A percentile compares a stretch with the other conserved stretches of the same genome.
Conservation (phyloP, 352 stramenopile genomes). For the Thraustochytrium striatum region DNA sequence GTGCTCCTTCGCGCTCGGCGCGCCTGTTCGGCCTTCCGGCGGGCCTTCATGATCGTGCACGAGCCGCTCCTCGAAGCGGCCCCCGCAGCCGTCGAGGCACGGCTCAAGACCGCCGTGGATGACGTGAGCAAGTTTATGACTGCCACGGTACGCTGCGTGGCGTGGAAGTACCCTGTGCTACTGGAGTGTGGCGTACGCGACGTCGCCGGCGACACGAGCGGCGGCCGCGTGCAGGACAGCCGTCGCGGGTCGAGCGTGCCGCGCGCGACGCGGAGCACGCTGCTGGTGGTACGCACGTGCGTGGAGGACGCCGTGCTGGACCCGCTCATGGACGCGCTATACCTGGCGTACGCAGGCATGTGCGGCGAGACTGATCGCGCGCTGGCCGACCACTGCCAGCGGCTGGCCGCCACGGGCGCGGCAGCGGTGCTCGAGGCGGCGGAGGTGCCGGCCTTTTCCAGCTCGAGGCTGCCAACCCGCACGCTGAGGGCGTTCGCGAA, state of each 20-base stretch:
- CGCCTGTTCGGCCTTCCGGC: not conserved
- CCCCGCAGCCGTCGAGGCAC: not conserved
- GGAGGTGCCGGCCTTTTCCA: constrained; percentile 22
- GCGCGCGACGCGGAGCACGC: not conserved
- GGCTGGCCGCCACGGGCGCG: not conserved
- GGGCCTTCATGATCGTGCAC: constrained; percentile 21
- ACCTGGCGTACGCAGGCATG: constrained; percentile 6
- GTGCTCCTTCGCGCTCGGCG: constrained; percentile 15
- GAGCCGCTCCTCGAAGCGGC: constrained; percentile 5
- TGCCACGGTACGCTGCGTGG: not conserved
- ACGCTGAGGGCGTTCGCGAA: not conserved
- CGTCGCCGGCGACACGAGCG: constrained; percentile 12
- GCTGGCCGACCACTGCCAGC: not conserved
- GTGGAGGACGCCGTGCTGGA: constrained; percentile 30
- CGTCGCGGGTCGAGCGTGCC: constrained; percentile 10
- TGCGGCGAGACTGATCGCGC: not conserved
- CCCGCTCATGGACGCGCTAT: constrained; percentile 30
- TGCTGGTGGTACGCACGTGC: constrained; percentile 33
- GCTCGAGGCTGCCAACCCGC: constrained; percentile 1
- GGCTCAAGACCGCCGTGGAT: not conserved
- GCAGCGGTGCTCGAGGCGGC: constrained; percentile 11
- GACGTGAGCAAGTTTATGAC: constrained; percentile 14
- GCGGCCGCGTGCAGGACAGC: constrained; percentile 23
- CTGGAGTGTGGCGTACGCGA: not conserved
- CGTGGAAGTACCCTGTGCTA: constrained; percentile 21